Conservation (phyloP, 257 asterid genomes). For the Nicotiana paniculata region DNA sequence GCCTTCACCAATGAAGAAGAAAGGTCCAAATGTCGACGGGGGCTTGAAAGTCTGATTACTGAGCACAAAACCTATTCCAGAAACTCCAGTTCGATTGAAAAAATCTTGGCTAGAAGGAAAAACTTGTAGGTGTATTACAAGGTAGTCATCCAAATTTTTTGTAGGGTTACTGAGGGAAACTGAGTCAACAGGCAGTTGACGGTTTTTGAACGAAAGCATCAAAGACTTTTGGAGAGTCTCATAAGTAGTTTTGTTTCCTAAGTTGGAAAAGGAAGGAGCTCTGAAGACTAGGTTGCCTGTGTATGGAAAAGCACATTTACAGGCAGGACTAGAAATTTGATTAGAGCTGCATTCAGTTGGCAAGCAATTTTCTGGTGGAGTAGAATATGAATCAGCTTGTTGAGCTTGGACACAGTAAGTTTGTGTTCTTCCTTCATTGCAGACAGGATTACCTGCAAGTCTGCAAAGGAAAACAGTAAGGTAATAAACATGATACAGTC, state of each 20-base stretch:
- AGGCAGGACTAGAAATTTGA: conserved; percentile 53
- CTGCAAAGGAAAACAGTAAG: conserved; percentile 27
- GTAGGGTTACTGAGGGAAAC: conserved; percentile 54
- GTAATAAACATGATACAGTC: background rate
- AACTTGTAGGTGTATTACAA: conserved; percentile 38
- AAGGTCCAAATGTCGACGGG: conserved; percentile 64
- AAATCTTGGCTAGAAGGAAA: conserved; percentile 52
- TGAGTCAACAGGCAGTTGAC: conserved; percentile 62
- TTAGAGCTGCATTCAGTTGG: conserved; percentile 31
- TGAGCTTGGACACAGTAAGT: conserved; percentile 36
- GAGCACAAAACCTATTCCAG: conserved; percentile 48
- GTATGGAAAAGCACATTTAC: conserved; percentile 74
- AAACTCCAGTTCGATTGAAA: conserved; percentile 59
- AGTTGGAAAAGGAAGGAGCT: conserved; percentile 69
- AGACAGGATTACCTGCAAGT: conserved; percentile 54
- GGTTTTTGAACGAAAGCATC: conserved; percentile 36
- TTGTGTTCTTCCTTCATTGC: conserved; percentile 32
- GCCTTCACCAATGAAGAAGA: conserved; percentile 30
- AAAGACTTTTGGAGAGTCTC: conserved; percentile 29
- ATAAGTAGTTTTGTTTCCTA: conserved; percentile 40
- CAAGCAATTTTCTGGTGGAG: conserved; percentile 48
- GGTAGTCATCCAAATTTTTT: conserved; percentile 42
- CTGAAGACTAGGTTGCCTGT: conserved; percentile 57
- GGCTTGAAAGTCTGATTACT: conserved; percentile 91
- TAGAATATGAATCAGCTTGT: conserved; percentile 35